phyloP scores from a whole-genome alignment of 2,329 filamentous ascomycete species.

The Grosmannia clavigera region DNA sequence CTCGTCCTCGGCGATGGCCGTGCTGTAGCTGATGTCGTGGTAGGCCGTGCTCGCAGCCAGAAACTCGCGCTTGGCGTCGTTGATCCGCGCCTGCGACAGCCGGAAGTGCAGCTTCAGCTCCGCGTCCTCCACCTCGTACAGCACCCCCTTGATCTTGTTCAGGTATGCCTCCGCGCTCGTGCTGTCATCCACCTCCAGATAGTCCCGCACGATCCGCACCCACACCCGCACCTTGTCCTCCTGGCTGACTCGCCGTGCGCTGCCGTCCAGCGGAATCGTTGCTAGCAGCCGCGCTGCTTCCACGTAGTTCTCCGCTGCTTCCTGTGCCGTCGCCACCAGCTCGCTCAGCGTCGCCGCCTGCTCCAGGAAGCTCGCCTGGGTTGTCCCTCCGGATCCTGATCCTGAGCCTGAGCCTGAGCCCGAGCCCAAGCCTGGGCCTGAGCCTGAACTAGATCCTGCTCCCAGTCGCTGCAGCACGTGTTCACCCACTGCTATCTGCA shows the following conservation, averaged over 20 bases:
- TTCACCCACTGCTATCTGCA: slow-evolving; percentile 64
- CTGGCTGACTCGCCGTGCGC: slow-evolving; percentile 71
- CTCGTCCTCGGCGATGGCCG: slow-evolving; percentile 74
- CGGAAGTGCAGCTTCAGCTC: slow-evolving; percentile 74
- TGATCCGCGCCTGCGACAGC: slow-evolving; percentile 83
- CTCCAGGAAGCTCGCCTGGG: slow-evolving; percentile 64
- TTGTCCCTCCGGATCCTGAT: slow-evolving; percentile 26
- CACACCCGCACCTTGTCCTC: slow-evolving; percentile 75
- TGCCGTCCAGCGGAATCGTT: slow-evolving; percentile 78
- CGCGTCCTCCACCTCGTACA: slow-evolving; percentile 63
- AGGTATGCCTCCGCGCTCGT: slow-evolving; percentile 75
- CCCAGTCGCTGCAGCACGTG: slow-evolving; percentile 57
- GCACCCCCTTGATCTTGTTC: slow-evolving; percentile 90
- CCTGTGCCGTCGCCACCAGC: slow-evolving; percentile 71
- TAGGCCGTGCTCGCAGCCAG: slow-evolving; percentile 79
- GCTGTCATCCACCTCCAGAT: slow-evolving; percentile 87
- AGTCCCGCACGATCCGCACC: slow-evolving; percentile 89
- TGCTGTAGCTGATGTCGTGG: slow-evolving; percentile 70
- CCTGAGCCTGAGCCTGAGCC: slow-evolving; percentile 19
- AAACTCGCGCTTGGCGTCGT: slow-evolving; percentile 83
- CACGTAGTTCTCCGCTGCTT: slow-evolving; percentile 67
- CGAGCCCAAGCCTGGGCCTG: no score
- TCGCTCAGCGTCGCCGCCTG: slow-evolving; percentile 70
- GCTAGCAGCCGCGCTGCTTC: slow-evolving; percentile 67
- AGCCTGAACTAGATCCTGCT: slow-evolving; percentile 17